A percentile compares a stretch with the other conserved stretches of the same genome.
These are phyloP conservation scores for Sphagnum tenellum DNA, from an alignment of 225 moss, liverwort and hornwort genomes.

Conservation along the genomic window DNA sequence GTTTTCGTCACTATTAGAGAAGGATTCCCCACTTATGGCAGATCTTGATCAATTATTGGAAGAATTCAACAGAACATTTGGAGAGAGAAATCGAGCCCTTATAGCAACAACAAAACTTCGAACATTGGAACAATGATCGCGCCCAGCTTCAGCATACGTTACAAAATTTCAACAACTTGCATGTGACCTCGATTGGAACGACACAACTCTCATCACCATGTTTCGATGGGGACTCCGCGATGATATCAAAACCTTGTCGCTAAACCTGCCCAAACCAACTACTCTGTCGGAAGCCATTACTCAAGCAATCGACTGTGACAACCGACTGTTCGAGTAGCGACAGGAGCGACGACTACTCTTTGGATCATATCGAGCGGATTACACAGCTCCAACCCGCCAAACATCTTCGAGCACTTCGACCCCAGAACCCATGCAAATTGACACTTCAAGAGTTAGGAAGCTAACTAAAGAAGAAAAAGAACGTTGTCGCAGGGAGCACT, in stretches of 20 bases:
- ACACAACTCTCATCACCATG: not conserved
- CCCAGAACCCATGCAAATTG: not conserved
- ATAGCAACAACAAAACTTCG: not conserved
- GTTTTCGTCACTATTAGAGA: no score
- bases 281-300: not conserved
- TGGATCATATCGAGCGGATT: no score
- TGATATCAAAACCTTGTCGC: not conserved
- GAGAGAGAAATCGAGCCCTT: no score
- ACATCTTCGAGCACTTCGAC: not conserved
- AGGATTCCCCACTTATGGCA: no score
- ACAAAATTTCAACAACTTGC: not conserved
- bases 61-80: no score
- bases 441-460: not conserved
- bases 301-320: not conserved
- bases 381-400: not conserved
- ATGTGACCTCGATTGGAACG: not conserved
- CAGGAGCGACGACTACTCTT: not conserved
- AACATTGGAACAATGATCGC: not conserved
- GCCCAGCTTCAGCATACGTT: not conserved
- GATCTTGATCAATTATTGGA: no score
- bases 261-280: not conserved
- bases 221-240: constrained; percentile 1
- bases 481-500: not conserved
- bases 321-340: not conserved
- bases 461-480: not conserved